Evolutionary conservation across 2,329 filamentous ascomycete species (phyloP), one percentile per base, ranked within the genome.

Genomic region (Claviceps capensis): DNA sequence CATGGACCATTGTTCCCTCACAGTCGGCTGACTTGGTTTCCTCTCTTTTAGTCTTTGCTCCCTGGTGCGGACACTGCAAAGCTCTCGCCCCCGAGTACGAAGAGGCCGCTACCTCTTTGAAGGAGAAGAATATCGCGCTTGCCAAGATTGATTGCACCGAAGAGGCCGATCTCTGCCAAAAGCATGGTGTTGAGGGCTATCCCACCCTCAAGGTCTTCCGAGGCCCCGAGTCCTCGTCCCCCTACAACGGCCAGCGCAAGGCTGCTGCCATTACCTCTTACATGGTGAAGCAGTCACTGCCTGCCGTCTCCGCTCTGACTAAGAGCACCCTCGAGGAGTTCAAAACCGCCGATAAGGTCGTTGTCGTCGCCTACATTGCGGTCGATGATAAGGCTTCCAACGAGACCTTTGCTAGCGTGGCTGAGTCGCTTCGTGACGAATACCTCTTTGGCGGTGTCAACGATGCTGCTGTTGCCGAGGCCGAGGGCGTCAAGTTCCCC

Each of bases 191-290:
- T 44, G 89, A 97, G 77, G 93, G 93, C 59, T 98, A 98, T 79
- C 93, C 93, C 57, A 98, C 93, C 60, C 82, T 98, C 67, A 98
- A 97, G 83, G 82, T 98, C 73, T 98, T 98, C 89, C 88, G 91
- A 63, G 91, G 93, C 61, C 71, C 74, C 44, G 88, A 96, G 11
- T 85, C 67, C 72, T 88, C 67, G 76, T 80, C 59, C 85, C 90
- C 26, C 57, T 98, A 98, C 75, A 76, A 77, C 62, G 93, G 93
- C 66, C 85, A 88, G 71, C 82, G 93, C 70, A 95, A 97, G 78
- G 84, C 90, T 59, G 82, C 81, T 70, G 78, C 76, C 57, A 83
- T 84, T 67, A 77, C 78, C 47, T 84, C 83, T 26, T 97, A 95
- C 78, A 98, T 98, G 93, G 85, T 88, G 69, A 98, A 97, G 81